Conservation (phyloP, 169 alveolate genomes). For the Neospora caninum region DNA sequence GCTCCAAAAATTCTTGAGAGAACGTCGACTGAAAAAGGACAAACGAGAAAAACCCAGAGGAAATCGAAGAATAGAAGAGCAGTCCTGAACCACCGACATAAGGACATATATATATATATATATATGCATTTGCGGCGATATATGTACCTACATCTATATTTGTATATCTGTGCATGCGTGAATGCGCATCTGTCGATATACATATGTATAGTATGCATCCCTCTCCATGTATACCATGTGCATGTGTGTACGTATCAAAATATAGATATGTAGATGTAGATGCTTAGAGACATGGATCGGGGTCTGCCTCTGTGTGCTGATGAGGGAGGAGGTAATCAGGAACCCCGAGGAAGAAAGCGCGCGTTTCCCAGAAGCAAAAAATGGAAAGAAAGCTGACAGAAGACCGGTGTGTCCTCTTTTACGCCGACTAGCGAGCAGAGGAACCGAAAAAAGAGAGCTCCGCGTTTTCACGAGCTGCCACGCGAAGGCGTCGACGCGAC, state of each 20-base stretch:
- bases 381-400: not conserved
- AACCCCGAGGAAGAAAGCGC: not conserved
- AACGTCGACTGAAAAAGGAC: conserved; percentile 23
- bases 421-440: not conserved
- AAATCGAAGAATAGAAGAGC: not conserved
- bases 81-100: not conserved
- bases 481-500: not conserved
- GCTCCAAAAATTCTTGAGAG: conserved; percentile 65
- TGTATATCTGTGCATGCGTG: not conserved
- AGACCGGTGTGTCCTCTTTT: too few relatives aligned
- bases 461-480: too few relatives aligned
- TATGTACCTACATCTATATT: not conserved
- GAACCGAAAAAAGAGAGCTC: too few relatives aligned
- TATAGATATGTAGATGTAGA: not conserved
- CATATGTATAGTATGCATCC: too few relatives aligned
- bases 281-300: not conserved
- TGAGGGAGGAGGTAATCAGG: too few relatives aligned
- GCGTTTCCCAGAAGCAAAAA: not conserved
- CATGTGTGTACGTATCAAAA: not conserved
- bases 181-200: too few relatives aligned
- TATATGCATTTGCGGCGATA: not conserved
- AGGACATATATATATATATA: not conserved
- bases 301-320: not conserved
- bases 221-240: too few relatives aligned
- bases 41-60: not conserved